These are phyloP conservation scores for Calocybe gangraenosa DNA, from an alignment of 768 basidiomycete genomes.

Conservation along the genomic window DNA sequence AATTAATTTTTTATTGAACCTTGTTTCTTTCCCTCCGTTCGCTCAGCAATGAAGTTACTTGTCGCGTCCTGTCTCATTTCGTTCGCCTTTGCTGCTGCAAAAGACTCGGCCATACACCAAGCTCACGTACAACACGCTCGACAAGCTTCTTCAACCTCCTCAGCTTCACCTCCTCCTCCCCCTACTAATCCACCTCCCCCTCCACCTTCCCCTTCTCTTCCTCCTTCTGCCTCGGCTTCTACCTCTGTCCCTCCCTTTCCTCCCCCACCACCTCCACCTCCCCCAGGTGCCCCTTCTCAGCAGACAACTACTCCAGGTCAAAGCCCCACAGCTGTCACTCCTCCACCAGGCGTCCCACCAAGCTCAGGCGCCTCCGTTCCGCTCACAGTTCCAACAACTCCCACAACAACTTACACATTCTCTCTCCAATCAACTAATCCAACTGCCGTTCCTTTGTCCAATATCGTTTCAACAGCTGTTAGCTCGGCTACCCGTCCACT, in stretches of 20 bases:
- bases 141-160: conserved; percentile 10
- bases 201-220: background rate
- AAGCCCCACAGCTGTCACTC: background rate
- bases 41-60: conserved; percentile 34
- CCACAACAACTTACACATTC: conserved; percentile 37
- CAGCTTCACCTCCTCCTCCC: conserved; percentile 1
- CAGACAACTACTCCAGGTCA: background rate
- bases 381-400: conserved; percentile 17
- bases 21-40: conserved; percentile 6
- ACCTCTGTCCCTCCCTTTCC: conserved; percentile 1
- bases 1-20: too few species aligned
- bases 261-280: conserved; percentile 4
- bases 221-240: conserved; percentile 11
- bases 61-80: conserved; percentile 23
- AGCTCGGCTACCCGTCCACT: conserved; percentile 42
- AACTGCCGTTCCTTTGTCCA: conserved; percentile 54
- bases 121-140: conserved; percentile 20
- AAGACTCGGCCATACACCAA: conserved; percentile 22
- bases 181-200: conserved; percentile 3
- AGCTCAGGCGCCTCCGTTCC: conserved; percentile 5
- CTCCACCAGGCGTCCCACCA: background rate
- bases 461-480: conserved; percentile 40
- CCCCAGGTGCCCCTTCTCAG: conserved; percentile 6
- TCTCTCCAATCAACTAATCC: conserved; percentile 50
- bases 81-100: conserved; percentile 34